Evolutionary conservation across 2,329 filamentous ascomycete genomes (phyloP).

Genomic region (Monilinia vaccinii-corymbosi): DNA sequence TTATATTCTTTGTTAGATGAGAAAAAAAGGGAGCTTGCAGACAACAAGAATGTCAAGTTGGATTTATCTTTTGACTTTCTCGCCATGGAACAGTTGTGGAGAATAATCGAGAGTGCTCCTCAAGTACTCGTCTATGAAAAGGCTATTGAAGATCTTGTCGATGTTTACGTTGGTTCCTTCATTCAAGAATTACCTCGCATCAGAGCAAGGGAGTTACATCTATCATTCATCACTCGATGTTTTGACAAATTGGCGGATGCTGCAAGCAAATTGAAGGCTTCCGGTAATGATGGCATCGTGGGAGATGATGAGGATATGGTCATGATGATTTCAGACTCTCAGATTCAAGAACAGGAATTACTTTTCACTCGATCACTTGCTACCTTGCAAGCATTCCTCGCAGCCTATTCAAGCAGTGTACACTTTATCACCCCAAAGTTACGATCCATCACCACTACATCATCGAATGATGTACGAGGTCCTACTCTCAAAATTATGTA

Average conservation of each 20-base stretch:
- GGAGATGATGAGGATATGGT: slow-evolving; percentile 46
- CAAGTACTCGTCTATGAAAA: slow-evolving; percentile 53
- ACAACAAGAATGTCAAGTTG: slow-evolving; percentile 35
- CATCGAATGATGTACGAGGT: slow-evolving; percentile 47
- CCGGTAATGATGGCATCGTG: slow-evolving; percentile 34
- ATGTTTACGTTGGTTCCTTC: slow-evolving; percentile 54
- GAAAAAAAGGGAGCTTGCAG: slow-evolving; percentile 32
- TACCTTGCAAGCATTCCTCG: slow-evolving; percentile 58
- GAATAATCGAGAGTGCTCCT: slow-evolving; percentile 64
- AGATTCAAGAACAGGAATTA: slow-evolving; percentile 46
- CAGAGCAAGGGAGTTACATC: slow-evolving; percentile 50
- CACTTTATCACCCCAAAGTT: slow-evolving; percentile 51
- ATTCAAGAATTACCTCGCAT: slow-evolving; percentile 41
- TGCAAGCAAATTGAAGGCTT: slow-evolving; percentile 46
- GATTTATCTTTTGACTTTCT: slow-evolving; percentile 42
- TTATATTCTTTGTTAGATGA: slow-evolving; percentile 43
- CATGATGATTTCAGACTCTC: slow-evolving; percentile 38
- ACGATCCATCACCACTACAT: slow-evolving; percentile 42
- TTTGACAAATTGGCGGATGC: slow-evolving; percentile 58
- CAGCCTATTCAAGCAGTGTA: slow-evolving; percentile 52
- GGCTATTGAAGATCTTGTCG: slow-evolving; percentile 63
- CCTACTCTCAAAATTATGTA: slow-evolving; percentile 60
- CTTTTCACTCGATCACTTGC: slow-evolving; percentile 60
- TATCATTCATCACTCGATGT: slow-evolving; percentile 64
- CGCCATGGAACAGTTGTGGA: slow-evolving; percentile 70